A percentile compares a stretch with the other conserved stretches of the same genome.
Conservation (phyloP, 2,329 filamentous ascomycete species). For the Xylaria sp. region DNA sequence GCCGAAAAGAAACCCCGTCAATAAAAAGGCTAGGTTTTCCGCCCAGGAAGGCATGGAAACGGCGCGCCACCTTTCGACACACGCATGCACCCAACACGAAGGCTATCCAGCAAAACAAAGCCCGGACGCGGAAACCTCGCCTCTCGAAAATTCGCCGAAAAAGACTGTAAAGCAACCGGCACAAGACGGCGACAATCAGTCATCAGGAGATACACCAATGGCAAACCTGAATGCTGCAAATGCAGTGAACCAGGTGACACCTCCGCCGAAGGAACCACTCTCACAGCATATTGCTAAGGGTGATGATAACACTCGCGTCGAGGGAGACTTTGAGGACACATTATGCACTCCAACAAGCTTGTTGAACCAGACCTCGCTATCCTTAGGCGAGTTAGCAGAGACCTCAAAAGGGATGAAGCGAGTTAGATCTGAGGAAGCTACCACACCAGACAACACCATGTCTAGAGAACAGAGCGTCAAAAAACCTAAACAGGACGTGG, state of each 20-base stretch:
- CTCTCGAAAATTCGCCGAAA: neutral
- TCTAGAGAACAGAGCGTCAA: neutral
- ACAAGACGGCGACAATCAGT: neutral
- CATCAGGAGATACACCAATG: neutral
- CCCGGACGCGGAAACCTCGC: neutral
- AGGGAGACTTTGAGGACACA: neutral
- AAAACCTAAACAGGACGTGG: conserved; percentile 12
- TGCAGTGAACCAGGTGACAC: neutral
- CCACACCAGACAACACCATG: neutral
- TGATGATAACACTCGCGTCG: too few species aligned
- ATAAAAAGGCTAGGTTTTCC: neutral
- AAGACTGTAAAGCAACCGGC: neutral
- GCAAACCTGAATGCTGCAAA: neutral
- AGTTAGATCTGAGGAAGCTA: conserved; percentile 15
- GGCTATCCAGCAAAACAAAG: too few species aligned
- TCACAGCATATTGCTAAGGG: neutral
- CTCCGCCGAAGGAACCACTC: neutral
- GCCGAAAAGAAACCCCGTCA: neutral
- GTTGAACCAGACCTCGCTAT: neutral
- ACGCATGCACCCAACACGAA: conserved; percentile 12
- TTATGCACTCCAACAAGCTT: neutral
- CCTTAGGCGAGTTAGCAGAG: neutral
- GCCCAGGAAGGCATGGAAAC: conserved; percentile 13
- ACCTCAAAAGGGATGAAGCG: conserved; percentile 14
- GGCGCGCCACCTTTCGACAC: conserved; percentile 22